Base-by-base conservation (phyloP, 2,329 filamentous ascomycete genomes). In the Coleophoma cylindrospora region DNA sequence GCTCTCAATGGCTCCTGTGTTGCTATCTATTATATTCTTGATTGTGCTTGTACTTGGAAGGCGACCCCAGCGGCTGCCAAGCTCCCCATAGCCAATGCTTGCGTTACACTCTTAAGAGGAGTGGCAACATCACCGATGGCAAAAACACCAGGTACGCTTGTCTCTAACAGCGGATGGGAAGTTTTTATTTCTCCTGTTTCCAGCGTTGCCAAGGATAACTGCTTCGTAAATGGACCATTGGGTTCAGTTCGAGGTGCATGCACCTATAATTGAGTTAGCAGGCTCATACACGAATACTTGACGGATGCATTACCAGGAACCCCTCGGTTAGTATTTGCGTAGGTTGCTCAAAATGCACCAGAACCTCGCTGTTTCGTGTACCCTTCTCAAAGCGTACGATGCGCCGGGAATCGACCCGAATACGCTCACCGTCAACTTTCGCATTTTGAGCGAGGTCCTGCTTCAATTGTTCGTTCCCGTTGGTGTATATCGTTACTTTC, bases 101-200 rank as follows among this genome's bases (percentile, higher is more conserved):
- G 36, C 19, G 34, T 17, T 34, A 65, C 64, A 46, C 53, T 34
- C 15, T 49, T 54, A 4, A 43, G 17, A 2, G 36, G 21, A 8
- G 34, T 43, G 8, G 50, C 67, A 44, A 68, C 72, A 61, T 83
- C 79, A 0, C 80, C 80, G 1, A 68, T 75, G 0, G 77, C 78
- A 63, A 75, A 80, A 3, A 77, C 73, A 0, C 79, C 80, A 3
- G 65, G 64, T 0, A 79, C 69, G 47, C 61, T 75, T 3, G 77
- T 79, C 57, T 72, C n/a, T n/a, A n/a, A n/a, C n/a, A n/a, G n/a
- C n/a, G n/a, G n/a, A n/a, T n/a, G n/a, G n/a, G n/a, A n/a, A n/a
- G n/a, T n/a, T n/a, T n/a, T n/a, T n/a, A n/a, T n/a, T n/a, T n/a
- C n/a, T n/a, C n/a, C n/a, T n/a, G n/a, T n/a, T n/a, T n/a, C n/a